Percentiles rank a stretch among this genome's conserved stretches.
These are phyloP conservation scores for Nemania sp. DNA, from an alignment of 2,329 filamentous ascomycete genomes.

Conservation along the genomic window DNA sequence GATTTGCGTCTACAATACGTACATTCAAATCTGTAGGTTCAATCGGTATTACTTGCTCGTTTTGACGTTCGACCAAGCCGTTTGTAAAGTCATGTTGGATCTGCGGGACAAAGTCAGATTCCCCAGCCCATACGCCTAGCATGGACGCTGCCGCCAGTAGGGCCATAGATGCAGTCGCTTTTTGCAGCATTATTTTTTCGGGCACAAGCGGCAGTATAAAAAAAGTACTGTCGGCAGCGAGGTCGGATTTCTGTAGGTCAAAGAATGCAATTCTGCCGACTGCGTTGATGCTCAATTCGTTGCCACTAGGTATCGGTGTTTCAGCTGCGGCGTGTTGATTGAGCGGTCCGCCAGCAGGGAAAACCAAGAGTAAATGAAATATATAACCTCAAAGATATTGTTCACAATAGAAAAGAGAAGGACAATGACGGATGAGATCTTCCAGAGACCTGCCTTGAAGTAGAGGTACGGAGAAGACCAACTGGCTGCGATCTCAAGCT, in stretches of 20 bases:
- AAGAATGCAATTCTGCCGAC: no score
- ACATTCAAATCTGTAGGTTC: slow-evolving; percentile 43
- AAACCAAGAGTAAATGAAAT: background rate
- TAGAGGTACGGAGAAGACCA: no score
- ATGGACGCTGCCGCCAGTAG: slow-evolving; percentile 24
- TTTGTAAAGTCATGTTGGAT: slow-evolving; percentile 43
- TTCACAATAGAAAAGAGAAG: background rate
- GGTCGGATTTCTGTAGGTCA: no score
- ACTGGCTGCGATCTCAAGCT: no score
- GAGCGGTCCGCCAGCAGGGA: background rate
- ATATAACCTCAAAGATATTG: background rate
- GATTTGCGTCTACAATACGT: slow-evolving; percentile 1
- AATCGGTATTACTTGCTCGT: slow-evolving; percentile 27
- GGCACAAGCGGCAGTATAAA: no score
- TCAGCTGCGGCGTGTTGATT: background rate
- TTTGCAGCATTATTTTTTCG: slow-evolving; percentile 12
- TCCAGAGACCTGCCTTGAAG: background rate
- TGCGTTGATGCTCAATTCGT: no score
- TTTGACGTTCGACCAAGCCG: slow-evolving; percentile 42
- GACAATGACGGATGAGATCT: no score
- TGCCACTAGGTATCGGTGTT: background rate
- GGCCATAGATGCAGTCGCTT: slow-evolving; percentile 14
- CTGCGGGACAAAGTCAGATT: slow-evolving; percentile 33
- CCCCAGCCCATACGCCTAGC: slow-evolving; percentile 25
- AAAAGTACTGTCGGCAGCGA: no score